Percentiles rank a stretch among this genome's conserved stretches.
These are phyloP conservation scores for Sclerotinia borealis DNA, from an alignment of 2,329 filamentous ascomycete genomes.

Conservation along the genomic window DNA sequence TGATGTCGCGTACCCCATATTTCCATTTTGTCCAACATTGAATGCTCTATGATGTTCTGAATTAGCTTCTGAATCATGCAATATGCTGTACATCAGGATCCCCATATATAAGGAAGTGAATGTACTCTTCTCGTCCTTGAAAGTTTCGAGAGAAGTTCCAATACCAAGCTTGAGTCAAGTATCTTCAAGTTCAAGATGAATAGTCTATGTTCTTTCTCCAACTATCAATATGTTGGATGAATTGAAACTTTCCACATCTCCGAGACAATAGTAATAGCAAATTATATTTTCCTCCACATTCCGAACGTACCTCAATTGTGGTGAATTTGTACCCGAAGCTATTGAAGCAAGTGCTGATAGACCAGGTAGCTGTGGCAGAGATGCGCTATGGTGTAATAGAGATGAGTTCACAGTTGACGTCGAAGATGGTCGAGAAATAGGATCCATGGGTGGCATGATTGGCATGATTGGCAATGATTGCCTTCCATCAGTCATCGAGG, in stretches of 20 bases:
- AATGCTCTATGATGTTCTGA: slow-evolving; percentile 25
- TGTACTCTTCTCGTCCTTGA: neutral
- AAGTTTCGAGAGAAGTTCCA: neutral
- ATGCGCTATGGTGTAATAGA: slow-evolving; percentile 37
- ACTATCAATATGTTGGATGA: neutral
- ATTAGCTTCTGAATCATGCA: slow-evolving; percentile 21
- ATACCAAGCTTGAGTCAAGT: neutral
- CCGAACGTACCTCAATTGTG: slow-evolving; percentile 43
- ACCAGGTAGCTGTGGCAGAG: slow-evolving; percentile 43
- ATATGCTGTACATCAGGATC: neutral
- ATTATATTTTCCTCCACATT: slow-evolving; percentile 1
- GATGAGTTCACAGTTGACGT: slow-evolving; percentile 42
- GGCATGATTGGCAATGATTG: slow-evolving; percentile 41
- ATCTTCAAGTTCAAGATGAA: neutral
- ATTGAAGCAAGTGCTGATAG: slow-evolving; percentile 55
- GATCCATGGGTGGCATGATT: slow-evolving; percentile 37
- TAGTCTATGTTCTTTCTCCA: neutral
- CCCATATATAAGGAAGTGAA: slow-evolving; percentile 8
- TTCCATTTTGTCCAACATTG: slow-evolving; percentile 24
- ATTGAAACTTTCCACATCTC: neutral
- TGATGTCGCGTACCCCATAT: slow-evolving; percentile 53
- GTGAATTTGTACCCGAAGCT: slow-evolving; percentile 43
- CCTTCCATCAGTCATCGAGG: slow-evolving; percentile 40
- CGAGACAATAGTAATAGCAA: neutral
- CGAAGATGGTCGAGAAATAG: slow-evolving; percentile 48